phyloP scores from a whole-genome alignment of 257 asterid species.

The Scutellaria galericulata region DNA sequence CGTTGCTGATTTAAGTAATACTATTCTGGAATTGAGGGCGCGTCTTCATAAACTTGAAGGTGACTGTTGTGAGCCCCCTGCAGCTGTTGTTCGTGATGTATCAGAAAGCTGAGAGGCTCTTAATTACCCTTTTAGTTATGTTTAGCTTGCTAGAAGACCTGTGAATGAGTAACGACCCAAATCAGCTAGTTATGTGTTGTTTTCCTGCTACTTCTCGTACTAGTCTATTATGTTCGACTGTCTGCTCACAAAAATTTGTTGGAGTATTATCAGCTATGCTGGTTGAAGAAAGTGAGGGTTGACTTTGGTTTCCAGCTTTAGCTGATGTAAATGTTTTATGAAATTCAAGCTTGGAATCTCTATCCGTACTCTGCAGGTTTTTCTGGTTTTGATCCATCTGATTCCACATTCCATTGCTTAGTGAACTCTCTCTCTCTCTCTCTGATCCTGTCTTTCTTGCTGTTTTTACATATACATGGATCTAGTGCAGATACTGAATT shows the following conservation, averaged over 20 bases:
- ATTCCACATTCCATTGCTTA: too few relatives aligned
- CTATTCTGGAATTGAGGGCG: conserved; percentile 47
- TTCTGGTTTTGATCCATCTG: too few relatives aligned
- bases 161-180: neutral
- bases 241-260: conserved; percentile 7
- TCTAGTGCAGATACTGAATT: too few relatives aligned
- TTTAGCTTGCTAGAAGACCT: conserved; percentile 17
- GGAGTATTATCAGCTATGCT: conserved; percentile 11
- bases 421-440: neutral
- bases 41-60: conserved; percentile 49
- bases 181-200: conserved; percentile 5
- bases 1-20: conserved; percentile 45
- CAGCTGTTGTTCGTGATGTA: neutral
- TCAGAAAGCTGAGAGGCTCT: conserved; percentile 31
- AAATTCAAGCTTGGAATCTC: conserved; percentile 9
- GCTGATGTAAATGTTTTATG: conserved; percentile 22
- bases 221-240: conserved; percentile 16
- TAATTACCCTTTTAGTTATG: conserved; percentile 31
- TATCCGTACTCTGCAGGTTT: too few relatives aligned
- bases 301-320: conserved; percentile 6
- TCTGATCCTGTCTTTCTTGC: neutral
- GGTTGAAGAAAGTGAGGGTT: conserved; percentile 24
- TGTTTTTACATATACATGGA: too few relatives aligned
- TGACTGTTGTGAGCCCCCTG: conserved; percentile 26
- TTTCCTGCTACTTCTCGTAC: neutral